phyloP scores from a whole-genome alignment of 352 stramenopile genomes.

The Phytophthora europaea region DNA sequence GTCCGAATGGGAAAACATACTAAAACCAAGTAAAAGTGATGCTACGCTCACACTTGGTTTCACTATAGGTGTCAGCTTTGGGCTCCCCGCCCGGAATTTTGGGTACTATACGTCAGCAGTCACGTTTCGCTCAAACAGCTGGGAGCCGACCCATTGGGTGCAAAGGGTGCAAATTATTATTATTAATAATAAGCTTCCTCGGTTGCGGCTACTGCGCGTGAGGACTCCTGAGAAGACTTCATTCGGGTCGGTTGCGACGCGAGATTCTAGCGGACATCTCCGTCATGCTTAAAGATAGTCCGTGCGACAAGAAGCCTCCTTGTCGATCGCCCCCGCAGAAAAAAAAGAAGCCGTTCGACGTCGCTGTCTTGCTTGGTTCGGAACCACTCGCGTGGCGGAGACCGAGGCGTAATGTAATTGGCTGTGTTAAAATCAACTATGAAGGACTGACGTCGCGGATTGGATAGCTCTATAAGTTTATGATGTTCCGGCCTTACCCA shows the following conservation, averaged over 20 bases:
- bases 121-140: not conserved
- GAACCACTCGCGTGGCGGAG: not conserved
- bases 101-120: not conserved
- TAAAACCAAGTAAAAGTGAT: not conserved
- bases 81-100: constrained; percentile 8
- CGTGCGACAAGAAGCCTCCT: no score
- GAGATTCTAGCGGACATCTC: no score
- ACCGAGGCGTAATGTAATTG: not conserved
- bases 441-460: not conserved
- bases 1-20: constrained; percentile 17
- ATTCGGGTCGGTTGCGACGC: no score
- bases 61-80: constrained; percentile 14
- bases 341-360: no score
- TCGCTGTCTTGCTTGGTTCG: no score
- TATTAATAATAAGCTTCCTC: not conserved
- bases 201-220: no score
- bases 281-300: no score
- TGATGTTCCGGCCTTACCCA: not conserved
- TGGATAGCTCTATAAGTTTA: not conserved
- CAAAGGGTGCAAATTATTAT: not conserved
- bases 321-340: no score
- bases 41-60: constrained; percentile 1
- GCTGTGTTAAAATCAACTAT: not conserved
- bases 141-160: not conserved
- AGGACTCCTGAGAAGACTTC: no score